Evolutionary conservation across 306 rosid species (phyloP).

Genomic region (Delonix regia): DNA sequence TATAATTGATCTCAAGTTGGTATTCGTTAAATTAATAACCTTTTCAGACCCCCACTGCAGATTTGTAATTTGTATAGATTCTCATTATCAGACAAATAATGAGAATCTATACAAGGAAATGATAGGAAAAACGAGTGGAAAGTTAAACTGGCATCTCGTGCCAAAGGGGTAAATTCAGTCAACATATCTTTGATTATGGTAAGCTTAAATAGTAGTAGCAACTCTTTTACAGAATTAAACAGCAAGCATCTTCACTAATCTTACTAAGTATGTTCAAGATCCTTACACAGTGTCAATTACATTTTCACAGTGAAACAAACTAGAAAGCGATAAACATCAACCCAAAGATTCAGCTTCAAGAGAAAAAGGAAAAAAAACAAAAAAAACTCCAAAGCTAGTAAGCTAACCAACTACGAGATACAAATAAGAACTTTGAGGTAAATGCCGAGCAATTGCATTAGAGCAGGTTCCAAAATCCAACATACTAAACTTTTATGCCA

Average conservation of each 20-base stretch:
- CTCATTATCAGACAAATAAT: background rate
- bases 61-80: conserved; percentile 11
- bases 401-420: conserved; percentile 31
- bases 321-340: conserved; percentile 17
- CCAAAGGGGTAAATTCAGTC: background rate
- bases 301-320: conserved; percentile 36
- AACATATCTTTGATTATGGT: conserved; percentile 16
- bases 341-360: conserved; percentile 29
- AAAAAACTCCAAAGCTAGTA: conserved; percentile 24
- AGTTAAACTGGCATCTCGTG: conserved; percentile 7
- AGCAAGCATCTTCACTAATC: conserved; percentile 32
- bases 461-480: conserved; percentile 22
- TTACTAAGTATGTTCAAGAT: conserved; percentile 33
- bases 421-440: background rate
- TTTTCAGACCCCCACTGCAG: conserved; percentile 12
- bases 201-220: conserved; percentile 24
- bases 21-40: conserved; percentile 18
- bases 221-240: conserved; percentile 39
- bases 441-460: conserved; percentile 27
- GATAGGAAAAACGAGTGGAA: conserved; percentile 20
- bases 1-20: background rate
- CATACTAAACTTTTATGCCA: conserved; percentile 16
- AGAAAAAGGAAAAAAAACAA: background rate
- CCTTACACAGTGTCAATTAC: conserved; percentile 41
- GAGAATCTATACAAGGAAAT: background rate